These are phyloP conservation scores for Onygena corvina DNA, from an alignment of 2,329 filamentous ascomycete species.

Conservation along the genomic window DNA sequence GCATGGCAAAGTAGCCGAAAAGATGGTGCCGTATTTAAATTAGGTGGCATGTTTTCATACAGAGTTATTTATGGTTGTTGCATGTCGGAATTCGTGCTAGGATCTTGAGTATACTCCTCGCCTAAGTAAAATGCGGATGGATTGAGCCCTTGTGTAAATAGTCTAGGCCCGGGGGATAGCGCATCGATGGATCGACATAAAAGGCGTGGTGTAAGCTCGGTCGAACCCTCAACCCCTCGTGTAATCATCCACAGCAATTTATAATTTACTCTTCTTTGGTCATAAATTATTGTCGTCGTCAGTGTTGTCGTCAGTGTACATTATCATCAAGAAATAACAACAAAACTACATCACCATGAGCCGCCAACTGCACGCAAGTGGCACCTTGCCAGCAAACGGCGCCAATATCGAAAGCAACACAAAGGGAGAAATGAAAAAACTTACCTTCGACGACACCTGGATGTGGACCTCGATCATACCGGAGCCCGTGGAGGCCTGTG, in stretches of 20 bases:
- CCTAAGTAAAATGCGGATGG: not conserved
- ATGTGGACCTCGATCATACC: slow-evolving; percentile 17
- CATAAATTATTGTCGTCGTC: too few species aligned
- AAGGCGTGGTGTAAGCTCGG: not conserved
- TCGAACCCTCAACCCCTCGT: too few species aligned
- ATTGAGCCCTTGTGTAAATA: not conserved
- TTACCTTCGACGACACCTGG: slow-evolving; percentile 14
- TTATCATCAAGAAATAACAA: not conserved
- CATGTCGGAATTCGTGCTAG: not conserved
- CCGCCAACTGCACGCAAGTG: not conserved
- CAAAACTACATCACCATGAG: not conserved
- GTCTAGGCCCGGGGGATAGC: not conserved
- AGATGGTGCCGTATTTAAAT: not conserved
- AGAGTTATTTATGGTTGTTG: not conserved
- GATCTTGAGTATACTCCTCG: not conserved
- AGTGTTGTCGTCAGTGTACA: too few species aligned
- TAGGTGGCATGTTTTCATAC: not conserved
- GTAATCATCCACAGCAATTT: not conserved
- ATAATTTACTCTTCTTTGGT: not conserved
- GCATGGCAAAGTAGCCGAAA: not conserved
- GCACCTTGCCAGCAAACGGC: not conserved
- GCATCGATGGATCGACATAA: not conserved
- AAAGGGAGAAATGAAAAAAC: not conserved
- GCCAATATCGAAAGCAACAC: not conserved
- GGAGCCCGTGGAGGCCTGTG: slow-evolving; percentile 15